Percentiles rank a stretch among this genome's conserved stretches.
Conservation (phyloP, 306 rosid genomes). For the Begonia loranthoides region DNA sequence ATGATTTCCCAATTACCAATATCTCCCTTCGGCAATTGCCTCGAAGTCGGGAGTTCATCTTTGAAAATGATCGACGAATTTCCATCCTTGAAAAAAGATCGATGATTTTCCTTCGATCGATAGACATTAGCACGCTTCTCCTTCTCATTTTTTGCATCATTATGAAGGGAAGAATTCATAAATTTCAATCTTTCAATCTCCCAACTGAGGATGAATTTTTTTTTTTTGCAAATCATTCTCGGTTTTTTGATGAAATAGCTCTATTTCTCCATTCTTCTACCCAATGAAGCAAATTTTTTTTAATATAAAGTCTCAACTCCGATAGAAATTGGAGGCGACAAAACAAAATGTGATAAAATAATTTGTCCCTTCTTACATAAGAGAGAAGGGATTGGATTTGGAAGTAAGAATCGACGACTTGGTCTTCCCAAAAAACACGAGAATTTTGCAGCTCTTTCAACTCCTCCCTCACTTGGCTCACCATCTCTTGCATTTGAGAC, state of each 20-base stretch:
- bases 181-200: slow-evolving; percentile 32
- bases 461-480: slow-evolving; percentile 71
- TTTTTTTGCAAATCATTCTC: slow-evolving; percentile 32
- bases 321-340: background rate
- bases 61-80: no score
- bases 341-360: background rate
- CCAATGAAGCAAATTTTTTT: slow-evolving; percentile 16
- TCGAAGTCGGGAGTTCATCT: no score
- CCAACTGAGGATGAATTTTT: slow-evolving; percentile 9
- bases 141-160: slow-evolving; percentile 36
- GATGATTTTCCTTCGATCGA: slow-evolving; percentile 42
- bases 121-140: slow-evolving; percentile 73
- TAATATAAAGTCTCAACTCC: no score
- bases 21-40: no score
- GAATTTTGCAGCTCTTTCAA: slow-evolving; percentile 82
- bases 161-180: slow-evolving; percentile 7
- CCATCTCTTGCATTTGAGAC: slow-evolving; percentile 98
- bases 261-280: slow-evolving; percentile 81
- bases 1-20: no score
- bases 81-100: no score
- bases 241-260: slow-evolving; percentile 45
- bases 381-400: slow-evolving; percentile 42
- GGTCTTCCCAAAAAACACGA: slow-evolving; percentile 78
- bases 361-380: slow-evolving; percentile 24
- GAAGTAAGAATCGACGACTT: slow-evolving; percentile 36